A percentile compares a stretch with the other conserved stretches of the same genome.
Evolutionary conservation across 108 stramenopile genomes (phyloP).

Genomic region (Craspedostauros australis): DNA sequence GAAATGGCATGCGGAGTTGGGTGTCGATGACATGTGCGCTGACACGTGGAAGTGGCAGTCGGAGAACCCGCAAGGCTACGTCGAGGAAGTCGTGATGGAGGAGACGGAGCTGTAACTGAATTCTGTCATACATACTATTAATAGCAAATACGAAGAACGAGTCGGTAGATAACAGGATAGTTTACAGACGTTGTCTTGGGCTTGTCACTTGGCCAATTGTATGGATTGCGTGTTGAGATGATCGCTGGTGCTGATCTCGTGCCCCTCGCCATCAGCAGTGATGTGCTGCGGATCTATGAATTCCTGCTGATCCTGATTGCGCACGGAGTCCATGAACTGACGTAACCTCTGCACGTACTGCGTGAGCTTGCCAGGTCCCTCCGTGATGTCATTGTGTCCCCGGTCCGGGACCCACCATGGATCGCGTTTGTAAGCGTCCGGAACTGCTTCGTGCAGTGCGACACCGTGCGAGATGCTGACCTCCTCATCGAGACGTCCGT

Average conservation of each 20-base stretch:
- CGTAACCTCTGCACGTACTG: conserved; percentile 66
- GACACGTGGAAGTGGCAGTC: conserved; percentile 99
- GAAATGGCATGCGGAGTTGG: conserved; percentile 85
- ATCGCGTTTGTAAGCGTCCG: conserved; percentile 52
- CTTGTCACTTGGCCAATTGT: no score
- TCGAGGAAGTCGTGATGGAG: conserved; percentile 35
- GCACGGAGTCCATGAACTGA: conserved; percentile 43
- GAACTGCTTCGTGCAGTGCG: conserved; percentile 64
- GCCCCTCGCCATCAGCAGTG: no score
- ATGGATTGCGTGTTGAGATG: no score
- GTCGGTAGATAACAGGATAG: no score
- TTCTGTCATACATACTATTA: no score
- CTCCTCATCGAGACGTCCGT: conserved; percentile 80
- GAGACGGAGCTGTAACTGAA: conserved; percentile 3
- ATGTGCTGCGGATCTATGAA: no score
- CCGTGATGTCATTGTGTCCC: conserved; percentile 88
- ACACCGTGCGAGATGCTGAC: conserved; percentile 70
- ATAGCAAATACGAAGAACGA: no score
- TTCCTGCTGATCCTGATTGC: no score
- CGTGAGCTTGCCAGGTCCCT: conserved; percentile 62
- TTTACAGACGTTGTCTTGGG: no score
- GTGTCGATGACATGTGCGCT: conserved; percentile 90
- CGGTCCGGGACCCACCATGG: conserved; percentile 85
- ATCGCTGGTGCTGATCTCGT: no score
- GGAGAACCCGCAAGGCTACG: conserved; percentile 93